Base-by-base conservation (phyloP, 1,284 basidiomycete genomes). In the Coniferiporia weirii region DNA sequence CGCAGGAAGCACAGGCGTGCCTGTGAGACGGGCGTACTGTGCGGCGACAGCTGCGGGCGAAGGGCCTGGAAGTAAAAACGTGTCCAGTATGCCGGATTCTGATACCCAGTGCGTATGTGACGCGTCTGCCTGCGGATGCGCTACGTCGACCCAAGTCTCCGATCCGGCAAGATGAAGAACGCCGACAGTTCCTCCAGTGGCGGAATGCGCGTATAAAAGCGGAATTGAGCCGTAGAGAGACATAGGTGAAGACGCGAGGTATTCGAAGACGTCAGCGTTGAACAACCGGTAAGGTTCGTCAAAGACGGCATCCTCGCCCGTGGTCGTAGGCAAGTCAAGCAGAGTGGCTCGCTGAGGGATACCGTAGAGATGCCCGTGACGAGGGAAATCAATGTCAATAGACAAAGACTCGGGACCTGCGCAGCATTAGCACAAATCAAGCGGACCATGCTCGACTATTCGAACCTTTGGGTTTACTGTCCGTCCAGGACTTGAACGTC, bases 181-280 rank as follows among this genome's bases (percentile, higher is more conserved):
- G 19, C 85, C 95, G 54, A 97, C 92, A 4, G 95, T 95, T 1
- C 84, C 83, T 1, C 84, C 83, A 34, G 72, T 64, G 2, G 80
- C 75, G 4, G 90, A 88, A 68, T 98, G 95, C 0, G 95, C 96
- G 66, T 99, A 94, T 75, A 99, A 82, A 61, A 98, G 75, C 1
- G 96, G 96, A 35, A 98, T 91, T 13, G 91, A 86, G 48, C 94
- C 94, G 68, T 96, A 96, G 35, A 98, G 84, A 0, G 93, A 89
- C 78, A 97, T 94, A 19, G 94, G 82, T 1, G 92, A 95, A 61
- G 93, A 91, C 0, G 92, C 84, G 27, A 93, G 84, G 72, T 99
- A 98, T 74, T 99, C 96, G 70, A 99, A 99, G 38, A 98, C 95
- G 71, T 99, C 97, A 55, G 91, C 81, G 70, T 99, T 99, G 78